Percentiles rank a stretch among this genome's conserved stretches.
Conservation (phyloP, 345 rosid genomes). For the Gossypium mustelinum region DNA sequence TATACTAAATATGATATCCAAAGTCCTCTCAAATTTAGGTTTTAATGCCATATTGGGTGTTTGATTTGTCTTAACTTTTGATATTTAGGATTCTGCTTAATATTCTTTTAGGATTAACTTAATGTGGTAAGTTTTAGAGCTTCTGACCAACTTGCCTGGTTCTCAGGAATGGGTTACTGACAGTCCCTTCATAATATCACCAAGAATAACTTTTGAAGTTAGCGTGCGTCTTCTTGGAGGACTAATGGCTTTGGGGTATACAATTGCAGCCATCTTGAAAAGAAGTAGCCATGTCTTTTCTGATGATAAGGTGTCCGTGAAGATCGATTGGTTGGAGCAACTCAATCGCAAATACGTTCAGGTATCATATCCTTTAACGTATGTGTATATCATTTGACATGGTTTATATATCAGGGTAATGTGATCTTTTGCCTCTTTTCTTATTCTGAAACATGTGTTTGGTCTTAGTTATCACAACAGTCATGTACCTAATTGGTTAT, state of each 20-base stretch:
- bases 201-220: conserved; percentile 96
- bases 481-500: background rate
- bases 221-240: conserved; percentile 96
- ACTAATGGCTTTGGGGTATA: conserved; percentile 94
- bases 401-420: background rate
- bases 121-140: conserved; percentile 3
- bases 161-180: conserved; percentile 99
- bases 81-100: background rate
- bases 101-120: background rate
- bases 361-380: conserved; percentile 37
- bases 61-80: background rate
- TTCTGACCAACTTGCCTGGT: conserved; percentile 20
- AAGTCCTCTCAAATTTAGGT: background rate
- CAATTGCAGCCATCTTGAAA: conserved; percentile 87
- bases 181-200: conserved; percentile 92
- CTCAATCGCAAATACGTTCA: conserved; percentile 86
- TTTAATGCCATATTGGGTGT: background rate
- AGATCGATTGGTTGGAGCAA: conserved; percentile 97
- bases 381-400: background rate
- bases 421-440: background rate
- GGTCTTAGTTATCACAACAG: background rate
- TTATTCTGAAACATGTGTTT: background rate
- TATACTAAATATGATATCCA: background rate
- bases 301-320: conserved; percentile 67
- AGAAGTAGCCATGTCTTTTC: conserved; percentile 86